phyloP scores from a whole-genome alignment of 768 basidiomycete genomes.

The Mycena epipterygia region DNA sequence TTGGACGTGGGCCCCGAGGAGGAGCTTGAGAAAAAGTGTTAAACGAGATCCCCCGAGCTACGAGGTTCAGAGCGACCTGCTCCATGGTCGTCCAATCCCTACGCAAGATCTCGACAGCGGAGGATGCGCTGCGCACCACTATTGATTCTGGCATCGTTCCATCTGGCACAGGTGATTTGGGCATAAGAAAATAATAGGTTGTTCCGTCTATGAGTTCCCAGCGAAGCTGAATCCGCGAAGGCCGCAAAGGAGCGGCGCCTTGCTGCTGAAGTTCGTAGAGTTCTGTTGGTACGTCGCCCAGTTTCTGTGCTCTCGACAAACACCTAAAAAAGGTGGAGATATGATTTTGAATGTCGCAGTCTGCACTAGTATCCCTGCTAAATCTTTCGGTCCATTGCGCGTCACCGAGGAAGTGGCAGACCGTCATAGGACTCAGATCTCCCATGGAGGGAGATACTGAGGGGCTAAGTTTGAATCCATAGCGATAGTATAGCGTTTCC shows the following conservation, averaged over 20 bases:
- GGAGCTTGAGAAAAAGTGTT: background rate
- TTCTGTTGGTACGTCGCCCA: slow-evolving; percentile 4
- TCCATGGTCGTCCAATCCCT: slow-evolving; percentile 11
- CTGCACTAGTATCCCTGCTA: background rate
- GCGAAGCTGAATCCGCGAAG: slow-evolving; percentile 11
- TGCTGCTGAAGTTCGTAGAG: slow-evolving; percentile 20
- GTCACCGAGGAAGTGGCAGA: background rate
- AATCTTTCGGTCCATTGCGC: background rate
- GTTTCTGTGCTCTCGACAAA: background rate
- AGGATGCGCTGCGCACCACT: slow-evolving; percentile 2
- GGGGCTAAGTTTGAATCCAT: background rate
- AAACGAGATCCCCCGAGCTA: slow-evolving; percentile 14
- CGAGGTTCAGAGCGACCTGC: slow-evolving; percentile 6
- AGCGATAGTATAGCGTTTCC: slow-evolving; percentile 12
- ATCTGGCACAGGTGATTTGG: background rate
- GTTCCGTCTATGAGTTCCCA: slow-evolving; percentile 2
- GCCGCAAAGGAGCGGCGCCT: slow-evolving; percentile 13
- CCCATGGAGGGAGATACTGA: too few relatives aligned
- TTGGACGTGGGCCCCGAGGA: background rate
- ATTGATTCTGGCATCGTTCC: background rate
- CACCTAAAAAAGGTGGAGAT: background rate
- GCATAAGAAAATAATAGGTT: slow-evolving; percentile 16
- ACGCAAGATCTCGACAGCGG: slow-evolving; percentile 12
- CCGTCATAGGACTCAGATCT: background rate
- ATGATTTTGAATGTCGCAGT: background rate